Evolutionary conservation across 495 filamentous ascomycete genomes (phyloP), one percentile per base, ranked within the genome.

Genomic region (Penicillium macrosclerotiorum): DNA sequence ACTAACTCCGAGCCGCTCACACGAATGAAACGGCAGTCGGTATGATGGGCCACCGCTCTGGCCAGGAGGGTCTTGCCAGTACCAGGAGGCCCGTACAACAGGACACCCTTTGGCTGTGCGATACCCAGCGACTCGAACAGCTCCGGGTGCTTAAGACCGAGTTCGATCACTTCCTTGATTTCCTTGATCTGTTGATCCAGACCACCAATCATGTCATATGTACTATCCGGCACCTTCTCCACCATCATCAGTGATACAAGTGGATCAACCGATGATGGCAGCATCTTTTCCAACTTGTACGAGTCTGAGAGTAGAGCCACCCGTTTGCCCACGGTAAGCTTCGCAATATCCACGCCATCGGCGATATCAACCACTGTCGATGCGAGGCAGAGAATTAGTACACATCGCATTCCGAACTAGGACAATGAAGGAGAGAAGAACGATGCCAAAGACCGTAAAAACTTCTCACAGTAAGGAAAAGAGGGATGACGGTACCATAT

Each of bases 161-260:
- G 86, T 73, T 99, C 93, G 66, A 99, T 97, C 42, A 99, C 93
- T 67, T 99, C 93, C 73, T 99, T 99, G 76, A 99, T 99, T 70
- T 99, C 94, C 76, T 99, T 97, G 74, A 99, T 97, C 62, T 99
- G 93, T 63, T 99, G 94, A 57, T 97, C 94, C 35, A 99, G 77
- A 49, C 93, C 93, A 67, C 93, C 93, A 59, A 99, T 99, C 93
- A 99, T 99, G 73, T 99, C 93, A 75, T 99, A 99, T 62, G 93
- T 99, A 73, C 90, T 95, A 74, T 99, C 93, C 20, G 93, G 93
- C 19, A 99, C 93, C 73, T 99, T 99, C 69, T 99, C 93, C 33
- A 99, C 93, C 94, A 99, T 97, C 93, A 99, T 99, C 59, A 99
- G 89, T n/a, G 93, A 97, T 26, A 99, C 93, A 37, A 98, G 85